Conservation (phyloP, 2,329 filamentous ascomycete genomes). For the Trichophyton rubrum region DNA sequence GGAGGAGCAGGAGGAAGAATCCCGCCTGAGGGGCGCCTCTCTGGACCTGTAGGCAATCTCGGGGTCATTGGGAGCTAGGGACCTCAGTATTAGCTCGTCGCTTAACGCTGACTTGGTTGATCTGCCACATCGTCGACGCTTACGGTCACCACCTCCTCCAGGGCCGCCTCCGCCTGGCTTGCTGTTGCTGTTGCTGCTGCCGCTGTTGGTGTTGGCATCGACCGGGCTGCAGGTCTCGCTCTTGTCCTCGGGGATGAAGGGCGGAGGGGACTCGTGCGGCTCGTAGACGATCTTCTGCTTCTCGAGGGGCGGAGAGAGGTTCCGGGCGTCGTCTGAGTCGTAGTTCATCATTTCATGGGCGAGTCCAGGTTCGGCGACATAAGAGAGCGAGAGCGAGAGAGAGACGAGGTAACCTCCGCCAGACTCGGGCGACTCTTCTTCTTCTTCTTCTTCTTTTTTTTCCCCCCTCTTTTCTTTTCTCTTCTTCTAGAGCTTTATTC, state of each 20-base stretch:
- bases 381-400: not conserved
- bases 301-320: constrained; percentile 28
- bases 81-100: constrained; percentile 54
- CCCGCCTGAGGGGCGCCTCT: constrained; percentile 5
- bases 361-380: not conserved
- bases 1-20: constrained; percentile 1
- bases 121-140: constrained; percentile 19
- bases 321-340: constrained; percentile 29
- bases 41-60: constrained; percentile 44
- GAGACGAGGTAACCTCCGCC: too few species aligned
- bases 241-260: constrained; percentile 19
- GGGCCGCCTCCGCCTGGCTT: constrained; percentile 4
- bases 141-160: constrained; percentile 22
- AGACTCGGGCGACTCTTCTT: not conserved
- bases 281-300: constrained; percentile 22
- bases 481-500: not conserved
- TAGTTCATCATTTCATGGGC: constrained; percentile 23
- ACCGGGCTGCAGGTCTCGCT: constrained; percentile 5
- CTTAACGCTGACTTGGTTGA: constrained; percentile 34
- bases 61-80: constrained; percentile 51
- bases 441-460: not conserved
- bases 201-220: constrained; percentile 1
- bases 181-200: not conserved
- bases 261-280: constrained; percentile 22
- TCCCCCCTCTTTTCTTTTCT: too few species aligned